phyloP scores from a whole-genome alignment of 1,139 yeast genomes.

The Yamadazyma oceani region DNA sequence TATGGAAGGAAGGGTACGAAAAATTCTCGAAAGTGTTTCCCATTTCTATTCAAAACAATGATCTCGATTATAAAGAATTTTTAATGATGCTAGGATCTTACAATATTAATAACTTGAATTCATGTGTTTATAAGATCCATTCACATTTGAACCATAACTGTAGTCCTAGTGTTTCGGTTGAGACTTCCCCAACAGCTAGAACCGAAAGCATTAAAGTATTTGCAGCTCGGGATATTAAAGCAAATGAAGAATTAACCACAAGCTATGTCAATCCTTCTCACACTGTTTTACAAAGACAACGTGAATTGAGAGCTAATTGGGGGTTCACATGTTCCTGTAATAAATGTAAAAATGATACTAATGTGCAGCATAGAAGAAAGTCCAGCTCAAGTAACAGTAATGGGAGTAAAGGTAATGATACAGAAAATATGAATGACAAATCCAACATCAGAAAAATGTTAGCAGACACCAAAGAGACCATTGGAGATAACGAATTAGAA shows the following conservation, averaged over 20 bases:
- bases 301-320: constrained; percentile 75
- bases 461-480: constrained; percentile 29
- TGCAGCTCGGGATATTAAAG: constrained; percentile 57
- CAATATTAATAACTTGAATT: constrained; percentile 71
- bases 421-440: constrained; percentile 9
- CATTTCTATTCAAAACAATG: constrained; percentile 21
- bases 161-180: constrained; percentile 65
- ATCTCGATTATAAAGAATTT: constrained; percentile 53
- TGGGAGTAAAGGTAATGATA: constrained; percentile 22
- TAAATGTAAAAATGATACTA: constrained; percentile 62
- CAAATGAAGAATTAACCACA: constrained; percentile 69
- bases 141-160: constrained; percentile 79
- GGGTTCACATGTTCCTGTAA: constrained; percentile 75
- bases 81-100: constrained; percentile 67
- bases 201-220: constrained; percentile 56
- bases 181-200: constrained; percentile 44
- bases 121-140: constrained; percentile 59
- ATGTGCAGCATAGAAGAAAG: constrained; percentile 37
- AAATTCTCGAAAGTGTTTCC: constrained; percentile 55
- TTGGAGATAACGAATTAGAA: constrained; percentile 49
- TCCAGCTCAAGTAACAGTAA: constrained; percentile 22
- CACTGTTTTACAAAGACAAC: constrained; percentile 61
- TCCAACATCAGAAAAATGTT: constrained; percentile 45
- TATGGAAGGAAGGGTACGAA: constrained; percentile 61
- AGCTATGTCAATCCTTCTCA: constrained; percentile 71